Percentiles rank a stretch among this genome's conserved stretches.
Conservation (phyloP, 1,139 yeast species). For the Suhomyces guaymorum region DNA sequence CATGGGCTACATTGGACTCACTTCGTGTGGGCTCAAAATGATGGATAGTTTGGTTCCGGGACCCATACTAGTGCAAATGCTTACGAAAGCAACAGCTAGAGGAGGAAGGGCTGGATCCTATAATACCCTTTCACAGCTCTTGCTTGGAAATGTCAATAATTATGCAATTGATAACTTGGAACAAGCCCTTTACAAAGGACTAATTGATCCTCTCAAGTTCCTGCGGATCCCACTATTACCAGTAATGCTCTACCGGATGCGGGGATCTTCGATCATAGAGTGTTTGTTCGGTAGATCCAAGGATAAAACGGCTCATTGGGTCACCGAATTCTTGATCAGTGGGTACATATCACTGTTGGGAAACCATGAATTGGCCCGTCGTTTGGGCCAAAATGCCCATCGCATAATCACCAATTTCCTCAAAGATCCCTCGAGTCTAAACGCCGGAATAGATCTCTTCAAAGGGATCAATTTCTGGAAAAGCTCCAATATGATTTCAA, state of each 20-base stretch:
- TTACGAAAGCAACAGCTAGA: slow-evolving; percentile 20
- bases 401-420: not conserved
- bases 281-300: slow-evolving; percentile 25
- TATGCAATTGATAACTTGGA: slow-evolving; percentile 35
- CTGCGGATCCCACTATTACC: slow-evolving; percentile 46
- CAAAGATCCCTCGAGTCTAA: slow-evolving; percentile 4
- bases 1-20: slow-evolving; percentile 44
- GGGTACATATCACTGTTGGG: slow-evolving; percentile 45
- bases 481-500: slow-evolving; percentile 34
- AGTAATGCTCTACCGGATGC: slow-evolving; percentile 40
- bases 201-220: slow-evolving; percentile 43
- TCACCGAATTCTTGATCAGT: slow-evolving; percentile 38
- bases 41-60: slow-evolving; percentile 42
- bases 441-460: slow-evolving; percentile 10
- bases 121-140: slow-evolving; percentile 20
- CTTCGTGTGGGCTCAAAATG: slow-evolving; percentile 43
- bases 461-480: slow-evolving; percentile 33
- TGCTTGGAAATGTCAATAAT: slow-evolving; percentile 21
- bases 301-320: slow-evolving; percentile 21
- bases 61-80: slow-evolving; percentile 32
- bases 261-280: slow-evolving; percentile 36
- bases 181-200: slow-evolving; percentile 35
- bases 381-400: slow-evolving; percentile 19
- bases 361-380: slow-evolving; percentile 31
- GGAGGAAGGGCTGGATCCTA: slow-evolving; percentile 6